Conservation (phyloP, 345 rosid species). For the Hirschfeldia incana region DNA sequence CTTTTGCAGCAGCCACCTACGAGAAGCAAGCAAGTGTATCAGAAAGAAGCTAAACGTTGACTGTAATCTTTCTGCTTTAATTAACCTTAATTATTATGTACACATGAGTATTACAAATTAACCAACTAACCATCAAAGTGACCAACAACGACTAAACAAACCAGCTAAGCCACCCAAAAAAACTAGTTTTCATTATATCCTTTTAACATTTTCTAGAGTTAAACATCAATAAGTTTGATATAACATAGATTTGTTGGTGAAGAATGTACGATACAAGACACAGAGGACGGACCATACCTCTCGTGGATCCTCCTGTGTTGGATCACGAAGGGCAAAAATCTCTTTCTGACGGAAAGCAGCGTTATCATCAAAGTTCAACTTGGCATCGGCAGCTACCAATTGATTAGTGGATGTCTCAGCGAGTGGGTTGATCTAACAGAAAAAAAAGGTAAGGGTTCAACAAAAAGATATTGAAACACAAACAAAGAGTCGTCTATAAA, state of each 20-base stretch:
- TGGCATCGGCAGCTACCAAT: slow-evolving; percentile 99
- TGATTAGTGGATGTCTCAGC: slow-evolving; percentile 85
- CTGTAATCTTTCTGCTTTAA: not conserved
- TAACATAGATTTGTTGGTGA: not conserved
- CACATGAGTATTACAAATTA: not conserved
- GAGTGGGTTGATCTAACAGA: slow-evolving; percentile 86
- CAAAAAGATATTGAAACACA: slow-evolving; percentile 17
- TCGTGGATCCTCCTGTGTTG: slow-evolving; percentile 96
- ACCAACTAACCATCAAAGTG: not conserved
- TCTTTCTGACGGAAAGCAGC: slow-evolving; percentile 93
- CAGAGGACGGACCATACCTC: slow-evolving; percentile 58
- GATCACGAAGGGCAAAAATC: slow-evolving; percentile 79
- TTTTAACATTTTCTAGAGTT: not conserved
- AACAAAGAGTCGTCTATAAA: not conserved
- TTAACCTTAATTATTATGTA: not conserved
- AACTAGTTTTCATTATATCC: not conserved
- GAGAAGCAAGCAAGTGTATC: slow-evolving; percentile 16
- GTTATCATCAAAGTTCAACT: slow-evolving; percentile 97
- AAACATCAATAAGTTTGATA: not conserved
- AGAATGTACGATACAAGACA: not conserved
- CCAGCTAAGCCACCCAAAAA: not conserved
- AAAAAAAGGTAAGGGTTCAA: not conserved
- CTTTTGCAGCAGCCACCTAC: slow-evolving; percentile 92
- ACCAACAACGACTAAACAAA: not conserved
- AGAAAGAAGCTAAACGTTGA: not conserved